Base-by-base conservation (phyloP, 2,329 filamentous ascomycete species). In the Fusarium compactum region DNA sequence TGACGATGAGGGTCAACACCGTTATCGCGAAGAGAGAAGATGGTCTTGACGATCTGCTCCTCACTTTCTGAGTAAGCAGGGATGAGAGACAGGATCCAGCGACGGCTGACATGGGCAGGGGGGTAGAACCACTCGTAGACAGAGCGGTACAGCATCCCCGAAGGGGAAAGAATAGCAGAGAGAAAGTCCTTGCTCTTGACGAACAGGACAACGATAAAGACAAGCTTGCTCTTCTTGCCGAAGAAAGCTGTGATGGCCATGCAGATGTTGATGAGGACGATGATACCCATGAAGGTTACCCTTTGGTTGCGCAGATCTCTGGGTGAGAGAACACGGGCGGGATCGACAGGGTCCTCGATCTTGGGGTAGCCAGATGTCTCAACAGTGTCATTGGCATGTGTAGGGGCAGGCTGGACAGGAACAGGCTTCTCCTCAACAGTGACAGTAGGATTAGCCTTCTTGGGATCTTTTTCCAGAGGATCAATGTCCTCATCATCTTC, bases 131-230 rank as follows among this genome's bases (percentile, higher is more conserved):
- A 45, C 5, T 56, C 53, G 6, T 62, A 58, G 3, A 70, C 40
- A 12, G 43, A 20, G 0, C 47, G 54, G 11, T 20, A 41, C 7
- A 63, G 46, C 56, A 73, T 59, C 3, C 71, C 71, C 0, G 61
- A 34, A 1, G 71, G 71, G 2, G 71, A 72, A 2, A 74, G 8
- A 0, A 74, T 61, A 10, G 71, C 53, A 0, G 71, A 74, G 1
- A 73, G 20, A 7, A 73, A 73, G 10, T 73, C 71, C 20, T 74
- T 73, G 53, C 71, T 74, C 45, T 73, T 73, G 55, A 74, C 61
- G 18, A 73, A 73, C 0, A 73, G 18, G 6, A 73, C 57, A 5
- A 52, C 16, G 6, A 70, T 8, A 0, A 73, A 68, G 38, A 64
- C 65, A 6, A 74, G 29, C 34, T 74, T 73, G 30, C 59, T 62